Evolutionary conservation across 805 yeast genomes (phyloP), one percentile per base, ranked within the genome.

Genomic region (Myxozyma kluyveri): DNA sequence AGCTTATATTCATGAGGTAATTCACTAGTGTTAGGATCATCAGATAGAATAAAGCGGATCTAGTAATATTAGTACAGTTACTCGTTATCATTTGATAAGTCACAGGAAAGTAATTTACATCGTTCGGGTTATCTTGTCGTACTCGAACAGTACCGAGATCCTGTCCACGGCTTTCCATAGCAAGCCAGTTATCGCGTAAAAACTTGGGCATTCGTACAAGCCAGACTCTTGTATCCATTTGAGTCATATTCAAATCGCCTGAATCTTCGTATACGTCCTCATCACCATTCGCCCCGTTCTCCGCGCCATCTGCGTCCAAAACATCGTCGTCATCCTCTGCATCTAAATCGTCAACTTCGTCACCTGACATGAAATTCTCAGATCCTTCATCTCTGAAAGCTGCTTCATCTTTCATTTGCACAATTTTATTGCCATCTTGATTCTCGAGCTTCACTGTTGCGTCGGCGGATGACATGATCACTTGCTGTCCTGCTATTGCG

Each of bases 1-100:
- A 93, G 72, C 63, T 88, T 93, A 67, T 90, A 93, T 60, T 86
- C 86, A 62, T 81, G 87, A 7, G 98, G 98, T 35, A 93, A 77
- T 40, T 75, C 77, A 27, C 73, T 73, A 51, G 74, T 73, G 24
- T 69, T 74, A n/a, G 69, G 67, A n/a, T 57, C 55, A 24, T 72
- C 74, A 56, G 67, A 64, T 41, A 69, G 67, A 42, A 67, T 50
- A 57, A 73, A 58, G 36, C 70, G 63, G 46, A 74, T 69, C 59
- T 69, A 22, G 35, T 17, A 49, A 22, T 5, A 5, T 32, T 18
- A 18, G 24, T 36, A 38, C 12, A 18, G 7, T 7, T 32, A 27
- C 7, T 17, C 12, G 24, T 37, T 18, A 32, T 18, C 38, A 4
- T 14, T 18, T 17, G 2, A 36, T 21, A 21, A 36, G 36, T 17